Conservation (phyloP, 352 stramenopile genomes). For the Blastocystis hominis region DNA sequence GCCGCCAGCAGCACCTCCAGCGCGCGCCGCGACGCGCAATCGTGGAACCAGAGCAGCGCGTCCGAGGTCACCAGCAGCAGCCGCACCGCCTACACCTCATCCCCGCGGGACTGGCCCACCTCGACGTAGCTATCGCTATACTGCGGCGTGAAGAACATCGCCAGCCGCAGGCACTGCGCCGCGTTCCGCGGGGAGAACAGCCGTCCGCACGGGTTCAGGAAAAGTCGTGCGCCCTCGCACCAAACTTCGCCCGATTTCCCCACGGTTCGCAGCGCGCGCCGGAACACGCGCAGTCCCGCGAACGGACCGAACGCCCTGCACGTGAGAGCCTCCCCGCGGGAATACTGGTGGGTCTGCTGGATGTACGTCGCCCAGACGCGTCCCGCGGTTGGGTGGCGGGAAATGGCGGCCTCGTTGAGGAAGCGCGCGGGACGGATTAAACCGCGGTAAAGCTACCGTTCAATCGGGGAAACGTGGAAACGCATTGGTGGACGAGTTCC, state of each 20-base stretch:
- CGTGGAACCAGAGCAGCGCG: conserved; percentile 7
- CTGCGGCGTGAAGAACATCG: conserved; percentile 78
- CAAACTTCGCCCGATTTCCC: conserved; percentile 79
- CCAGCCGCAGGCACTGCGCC: conserved; percentile 70
- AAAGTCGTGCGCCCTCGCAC: conserved; percentile 70
- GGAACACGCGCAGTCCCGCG: conserved; percentile 61
- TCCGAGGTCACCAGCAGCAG: conserved; percentile 57
- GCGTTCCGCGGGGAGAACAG: conserved; percentile 69
- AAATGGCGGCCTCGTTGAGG: conserved; percentile 65
- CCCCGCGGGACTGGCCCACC: background rate
- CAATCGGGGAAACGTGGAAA: background rate
- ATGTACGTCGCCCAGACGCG: conserved; percentile 29
- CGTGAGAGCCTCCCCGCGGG: conserved; percentile 55
- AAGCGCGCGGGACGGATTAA: conserved; percentile 64
- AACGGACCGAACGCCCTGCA: conserved; percentile 64
- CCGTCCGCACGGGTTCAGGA: conserved; percentile 71
- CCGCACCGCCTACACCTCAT: conserved; percentile 20
- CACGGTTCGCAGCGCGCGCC: conserved; percentile 69
- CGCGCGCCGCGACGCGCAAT: background rate
- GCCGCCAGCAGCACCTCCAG: background rate
- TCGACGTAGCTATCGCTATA: conserved; percentile 79
- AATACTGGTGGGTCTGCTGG: background rate
- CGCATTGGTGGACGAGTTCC: conserved; percentile 71
- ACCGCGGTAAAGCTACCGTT: conserved; percentile 62
- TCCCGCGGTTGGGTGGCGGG: conserved; percentile 65